Evolutionary conservation across 106 monocot species (phyloP).

Genomic region (Apostasia shenzhenica): DNA sequence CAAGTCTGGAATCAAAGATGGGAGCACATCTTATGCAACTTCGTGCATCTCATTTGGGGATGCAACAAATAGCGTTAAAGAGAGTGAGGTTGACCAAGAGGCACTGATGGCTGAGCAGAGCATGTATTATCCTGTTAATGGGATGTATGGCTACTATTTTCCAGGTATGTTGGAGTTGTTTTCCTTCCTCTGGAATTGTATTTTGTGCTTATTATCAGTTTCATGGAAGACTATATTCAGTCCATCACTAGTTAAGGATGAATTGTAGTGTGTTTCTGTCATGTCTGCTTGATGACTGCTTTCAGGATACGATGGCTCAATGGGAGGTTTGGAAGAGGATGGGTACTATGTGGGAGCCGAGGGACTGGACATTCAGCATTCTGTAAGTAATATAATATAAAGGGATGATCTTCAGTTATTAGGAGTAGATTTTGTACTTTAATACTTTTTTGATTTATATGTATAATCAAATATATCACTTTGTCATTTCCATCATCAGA

Average conservation of each 20-base stretch:
- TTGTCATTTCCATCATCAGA: no score
- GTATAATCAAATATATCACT: no score
- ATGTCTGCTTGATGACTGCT: neutral
- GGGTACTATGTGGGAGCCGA: slow-evolving; percentile 31
- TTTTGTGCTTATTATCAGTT: neutral
- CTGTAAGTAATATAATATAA: slow-evolving; percentile 35
- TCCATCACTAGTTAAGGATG: no score
- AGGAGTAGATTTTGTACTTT: neutral
- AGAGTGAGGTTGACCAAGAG: slow-evolving; percentile 57
- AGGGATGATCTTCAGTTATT: neutral
- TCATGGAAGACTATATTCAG: neutral
- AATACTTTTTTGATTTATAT: no score
- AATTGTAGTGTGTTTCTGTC: no score
- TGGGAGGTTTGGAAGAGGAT: slow-evolving; percentile 43
- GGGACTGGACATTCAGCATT: slow-evolving; percentile 33
- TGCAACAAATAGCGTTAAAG: slow-evolving; percentile 47
- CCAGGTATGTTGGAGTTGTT: slow-evolving; percentile 43
- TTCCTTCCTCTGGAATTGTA: neutral
- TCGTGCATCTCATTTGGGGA: slow-evolving; percentile 71
- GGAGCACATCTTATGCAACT: slow-evolving; percentile 46
- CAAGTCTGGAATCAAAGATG: slow-evolving; percentile 35
- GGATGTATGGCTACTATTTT: slow-evolving; percentile 60
- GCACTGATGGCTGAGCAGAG: slow-evolving; percentile 25
- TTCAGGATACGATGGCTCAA: slow-evolving; percentile 23
- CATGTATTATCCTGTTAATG: slow-evolving; percentile 27